phyloP scores from a whole-genome alignment of 148 eudicot species.

The Chenopodium formosanum region DNA sequence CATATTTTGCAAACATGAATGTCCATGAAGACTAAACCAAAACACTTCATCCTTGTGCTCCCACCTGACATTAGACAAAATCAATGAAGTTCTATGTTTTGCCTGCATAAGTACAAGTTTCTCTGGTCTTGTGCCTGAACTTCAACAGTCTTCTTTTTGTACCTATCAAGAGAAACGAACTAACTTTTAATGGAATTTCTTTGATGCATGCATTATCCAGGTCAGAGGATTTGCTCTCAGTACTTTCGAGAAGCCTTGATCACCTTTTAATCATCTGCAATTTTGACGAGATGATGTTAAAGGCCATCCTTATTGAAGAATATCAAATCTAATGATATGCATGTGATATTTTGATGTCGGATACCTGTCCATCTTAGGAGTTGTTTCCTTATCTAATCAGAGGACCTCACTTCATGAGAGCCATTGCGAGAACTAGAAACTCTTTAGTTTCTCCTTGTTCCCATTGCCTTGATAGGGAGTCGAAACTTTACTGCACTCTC shows the following conservation, averaged over 20 bases:
- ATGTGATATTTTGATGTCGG: slow-evolving; percentile 11
- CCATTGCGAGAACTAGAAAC: background rate
- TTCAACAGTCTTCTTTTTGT: background rate
- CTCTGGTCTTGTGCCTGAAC: slow-evolving; percentile 14
- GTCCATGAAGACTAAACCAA: background rate
- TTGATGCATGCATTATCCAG: slow-evolving; percentile 2
- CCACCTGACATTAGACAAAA: background rate
- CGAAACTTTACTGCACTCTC: background rate
- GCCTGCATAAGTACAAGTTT: background rate
- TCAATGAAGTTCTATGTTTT: slow-evolving; percentile 2
- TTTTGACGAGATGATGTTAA: slow-evolving; percentile 23
- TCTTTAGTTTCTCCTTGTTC: background rate
- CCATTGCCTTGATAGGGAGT: background rate
- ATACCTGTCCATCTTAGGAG: slow-evolving; percentile 12
- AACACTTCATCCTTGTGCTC: background rate
- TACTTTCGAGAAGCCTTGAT: slow-evolving; percentile 1
- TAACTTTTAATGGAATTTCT: slow-evolving; percentile 30
- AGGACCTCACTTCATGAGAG: background rate
- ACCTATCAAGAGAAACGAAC: slow-evolving; percentile 37
- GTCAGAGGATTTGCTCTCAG: slow-evolving; percentile 1
- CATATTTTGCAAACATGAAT: background rate
- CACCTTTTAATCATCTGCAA: slow-evolving; percentile 27
- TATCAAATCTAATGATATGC: slow-evolving; percentile 17
- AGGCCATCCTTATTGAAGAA: slow-evolving; percentile 14
- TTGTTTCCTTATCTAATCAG: background rate